Evolutionary conservation across 768 basidiomycete genomes (phyloP), one percentile per base, ranked within the genome.

Genomic region (Lentinula raphanica): DNA sequence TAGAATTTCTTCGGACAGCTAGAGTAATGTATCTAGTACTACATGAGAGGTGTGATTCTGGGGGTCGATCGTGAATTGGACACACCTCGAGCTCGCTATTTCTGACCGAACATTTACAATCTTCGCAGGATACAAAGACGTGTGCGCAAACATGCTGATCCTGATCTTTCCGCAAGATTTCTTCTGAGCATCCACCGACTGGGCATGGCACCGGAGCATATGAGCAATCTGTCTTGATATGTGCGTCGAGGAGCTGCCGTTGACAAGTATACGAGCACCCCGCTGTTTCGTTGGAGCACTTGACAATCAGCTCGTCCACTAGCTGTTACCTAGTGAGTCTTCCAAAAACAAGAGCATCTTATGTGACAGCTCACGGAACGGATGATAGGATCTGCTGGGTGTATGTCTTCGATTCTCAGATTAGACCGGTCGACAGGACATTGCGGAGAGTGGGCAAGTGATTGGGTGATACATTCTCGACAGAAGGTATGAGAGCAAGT

Each of bases 401-500:
- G 65, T 56, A 94, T 72, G 61, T 89, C 84, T n/a, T 72, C 73
- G n/a, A 72, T 56, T 1, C 73, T 70, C 31, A 95, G 75, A 0
- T 84, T 76, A 13, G 83, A 86, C 21, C 94, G 83, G 71, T 95
- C 93, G 29, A 96, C 84, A 11, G 94, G 94, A 68, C 94, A 96
- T 60, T 86, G 85, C 0, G 79, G 74, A 6, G 85, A 83, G 59
- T 88, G 81, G 12, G 71, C 68, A 3, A 95, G 78, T 0, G 93
- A 89, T 50, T 77, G 76, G n/a, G 74, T 64, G 59, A 94, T 90
- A 66, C 94, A 96, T 29, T 84, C 86, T n/a, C 72, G 71, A 69
- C 94, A 96, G 69, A 95, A 95, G 0, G 92, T 95, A 67, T 93
- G 94, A 59, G 81, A 77, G 64, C 94, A 95, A 7, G 86, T 83